phyloP scores from a whole-genome alignment of 2,329 filamentous ascomycete species.

The Aspergillus versicolor region DNA sequence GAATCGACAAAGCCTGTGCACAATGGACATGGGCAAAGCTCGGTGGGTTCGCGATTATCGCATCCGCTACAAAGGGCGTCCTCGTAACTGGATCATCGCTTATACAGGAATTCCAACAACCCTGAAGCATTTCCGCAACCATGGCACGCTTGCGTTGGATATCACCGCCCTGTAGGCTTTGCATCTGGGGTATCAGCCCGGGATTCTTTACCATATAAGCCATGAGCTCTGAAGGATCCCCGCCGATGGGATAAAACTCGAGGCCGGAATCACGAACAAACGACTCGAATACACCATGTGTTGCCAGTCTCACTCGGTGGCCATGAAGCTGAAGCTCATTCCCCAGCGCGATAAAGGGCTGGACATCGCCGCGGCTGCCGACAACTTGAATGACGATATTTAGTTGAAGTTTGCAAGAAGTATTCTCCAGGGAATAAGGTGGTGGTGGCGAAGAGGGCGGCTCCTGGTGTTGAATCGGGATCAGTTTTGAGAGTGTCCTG shows the following conservation, averaged over 20 bases:
- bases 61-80: slow-evolving; percentile 52
- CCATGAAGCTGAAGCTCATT: slow-evolving; percentile 50
- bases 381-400: slow-evolving; percentile 60
- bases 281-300: slow-evolving; percentile 54
- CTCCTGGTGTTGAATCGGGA: no score
- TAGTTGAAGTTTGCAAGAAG: no score
- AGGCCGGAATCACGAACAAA: slow-evolving; percentile 55
- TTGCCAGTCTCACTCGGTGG: slow-evolving; percentile 59
- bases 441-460: no score
- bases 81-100: slow-evolving; percentile 27
- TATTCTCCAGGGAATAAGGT: no score
- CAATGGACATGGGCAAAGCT: slow-evolving; percentile 55
- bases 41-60: slow-evolving; percentile 56
- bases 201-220: slow-evolving; percentile 54
- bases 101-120: slow-evolving; percentile 43
- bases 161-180: slow-evolving; percentile 37
- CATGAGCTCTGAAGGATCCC: slow-evolving; percentile 54
- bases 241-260: slow-evolving; percentile 60
- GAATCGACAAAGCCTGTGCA: slow-evolving; percentile 50
- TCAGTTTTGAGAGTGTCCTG: no score
- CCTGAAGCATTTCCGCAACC: slow-evolving; percentile 40
- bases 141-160: slow-evolving; percentile 31
- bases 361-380: slow-evolving; percentile 58
- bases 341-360: slow-evolving; percentile 60
- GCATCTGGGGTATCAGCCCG: slow-evolving; percentile 40